These are phyloP conservation scores for Gryganskiella cystojenkinii DNA, from an alignment of 192 early-diverging fungal genomes.

Conservation along the genomic window DNA sequence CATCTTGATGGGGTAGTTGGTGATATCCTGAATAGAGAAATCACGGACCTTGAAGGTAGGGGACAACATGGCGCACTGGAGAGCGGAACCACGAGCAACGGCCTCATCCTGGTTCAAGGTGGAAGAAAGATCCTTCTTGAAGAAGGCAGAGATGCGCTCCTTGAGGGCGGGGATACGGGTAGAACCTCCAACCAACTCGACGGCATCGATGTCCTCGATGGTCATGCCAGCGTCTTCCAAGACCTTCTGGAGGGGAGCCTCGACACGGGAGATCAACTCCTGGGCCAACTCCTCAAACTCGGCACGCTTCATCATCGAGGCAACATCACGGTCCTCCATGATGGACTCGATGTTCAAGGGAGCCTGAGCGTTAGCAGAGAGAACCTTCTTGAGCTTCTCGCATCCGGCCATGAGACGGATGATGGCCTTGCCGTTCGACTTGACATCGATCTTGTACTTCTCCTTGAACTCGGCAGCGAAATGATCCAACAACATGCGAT, in stretches of 20 bases:
- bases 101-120: conserved; percentile 99
- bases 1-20: conserved; percentile 89
- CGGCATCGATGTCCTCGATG: conserved; percentile 88
- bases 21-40: conserved; percentile 92
- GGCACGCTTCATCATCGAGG: conserved; percentile 80
- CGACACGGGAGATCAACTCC: conserved; percentile 77
- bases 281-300: conserved; percentile 88
- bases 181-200: conserved; percentile 94
- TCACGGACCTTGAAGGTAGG: conserved; percentile 99
- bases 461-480: conserved; percentile 89
- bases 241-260: conserved; percentile 79
- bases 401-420: conserved; percentile 89
- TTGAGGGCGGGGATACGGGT: conserved; percentile 97
- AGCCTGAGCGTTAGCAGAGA: conserved; percentile 91
- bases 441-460: conserved; percentile 97
- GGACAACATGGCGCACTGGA: conserved; percentile 97
- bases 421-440: conserved; percentile 87
- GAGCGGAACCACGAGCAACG: conserved; percentile 93
- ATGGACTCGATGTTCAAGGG: conserved; percentile 95
- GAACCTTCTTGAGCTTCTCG: conserved; percentile 97
- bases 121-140: conserved; percentile 87
- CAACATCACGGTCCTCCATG: conserved; percentile 96
- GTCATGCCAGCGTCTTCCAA: conserved; percentile 80
- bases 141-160: conserved; percentile 87
- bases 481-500: conserved; percentile 88